Evolutionary conservation across 2,329 filamentous ascomycete genomes (phyloP), one percentile per base, ranked within the genome.

Genomic region (Trichoderma oligosporum): DNA sequence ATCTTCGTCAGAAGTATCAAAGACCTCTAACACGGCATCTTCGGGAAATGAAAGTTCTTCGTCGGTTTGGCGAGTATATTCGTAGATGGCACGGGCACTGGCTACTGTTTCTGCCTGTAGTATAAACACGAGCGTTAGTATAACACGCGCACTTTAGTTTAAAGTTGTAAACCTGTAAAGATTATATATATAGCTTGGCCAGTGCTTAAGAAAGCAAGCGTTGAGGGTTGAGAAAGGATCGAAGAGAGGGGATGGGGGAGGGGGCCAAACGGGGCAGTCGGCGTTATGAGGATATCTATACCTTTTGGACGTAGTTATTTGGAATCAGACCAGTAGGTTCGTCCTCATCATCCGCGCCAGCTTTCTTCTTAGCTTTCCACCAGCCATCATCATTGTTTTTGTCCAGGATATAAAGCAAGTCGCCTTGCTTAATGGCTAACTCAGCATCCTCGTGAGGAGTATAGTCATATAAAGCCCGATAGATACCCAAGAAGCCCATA

Each of bases 351-450:
- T 92, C 89, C 24, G 78, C 81, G 29, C 82, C 83, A 62, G 91
- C 91, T 76, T 87, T 90, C 80, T 95, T 96, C 79, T 96, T 96
- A 46, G 89, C 91, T 73, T 87, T 94, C 94, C 94, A 97, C 94
- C 94, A 97, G 70, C 91, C 75, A 85, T 84, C 82, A 31, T 89
- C 85, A 49, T 75, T 71, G 62, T 84, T 88, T 76, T 95, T 95
- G 67, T 96, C 90, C 57, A 96, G 76, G 58, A 97, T 81, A 73
- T 92, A 97, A 59, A 97, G 83, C 61, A 97, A 71, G 74, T 97
- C 93, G 59, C 91, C 91, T 68, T 97, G 92, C 56, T 76, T 78
- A 66, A 97, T 88, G 62, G 86, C 82, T 60, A 97, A 81, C 81
- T 97, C 93, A 63, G 88, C 88, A 67, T 90, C 87, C 65, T 85